Evolutionary conservation across 192 early-diverging fungal species (phyloP), one percentile per base, ranked within the genome.

Genomic region (Fimicolochytrium jonesii): DNA sequence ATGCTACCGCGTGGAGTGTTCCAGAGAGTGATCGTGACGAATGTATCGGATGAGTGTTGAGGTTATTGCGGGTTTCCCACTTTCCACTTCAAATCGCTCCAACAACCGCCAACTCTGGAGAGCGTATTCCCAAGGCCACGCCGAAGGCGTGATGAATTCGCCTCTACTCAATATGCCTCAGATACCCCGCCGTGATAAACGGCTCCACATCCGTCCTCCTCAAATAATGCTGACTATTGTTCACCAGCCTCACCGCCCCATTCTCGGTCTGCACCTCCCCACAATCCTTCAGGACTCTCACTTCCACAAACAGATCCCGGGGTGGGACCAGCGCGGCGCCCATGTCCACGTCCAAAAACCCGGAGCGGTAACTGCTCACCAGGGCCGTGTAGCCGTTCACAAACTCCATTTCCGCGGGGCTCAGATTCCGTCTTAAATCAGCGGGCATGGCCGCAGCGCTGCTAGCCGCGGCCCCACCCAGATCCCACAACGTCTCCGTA

Each of bases 261-360:
- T 76, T 87, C 53, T 97, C 93, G 0, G 92, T 91, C 48, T 88
- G 81, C 26, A 96, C 85, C 71, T 96, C 92, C 37, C 96, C 96
- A 64, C 86, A 87, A 51, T 97, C 92, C 51, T 79, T 82, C 42
- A 92, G 33, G 1, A 97, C 96, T 1, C 94, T 70, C 26, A 98
- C 89, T 56, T 91, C 90, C n/a, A 94, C 87, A 74, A 90, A 94
- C 59, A 95, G 63, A 64, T 98, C 94, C 61, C 83, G 81, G 6
- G 96, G 96, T 31, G 96, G 96, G 0, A 86, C 66, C 36, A 91
- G 76, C 36, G 86, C 82, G 7, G 85, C 84, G 0, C 86, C 78
- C 68, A 97, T 68, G 68, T 95, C 93, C 0, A 95, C 76, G 25
- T 88, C 77, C 35, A 76, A 75, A 23, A 71, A 74, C 53, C 73